Evolutionary conservation across 768 basidiomycete species (phyloP).

Genomic region (Zangia roseola): DNA sequence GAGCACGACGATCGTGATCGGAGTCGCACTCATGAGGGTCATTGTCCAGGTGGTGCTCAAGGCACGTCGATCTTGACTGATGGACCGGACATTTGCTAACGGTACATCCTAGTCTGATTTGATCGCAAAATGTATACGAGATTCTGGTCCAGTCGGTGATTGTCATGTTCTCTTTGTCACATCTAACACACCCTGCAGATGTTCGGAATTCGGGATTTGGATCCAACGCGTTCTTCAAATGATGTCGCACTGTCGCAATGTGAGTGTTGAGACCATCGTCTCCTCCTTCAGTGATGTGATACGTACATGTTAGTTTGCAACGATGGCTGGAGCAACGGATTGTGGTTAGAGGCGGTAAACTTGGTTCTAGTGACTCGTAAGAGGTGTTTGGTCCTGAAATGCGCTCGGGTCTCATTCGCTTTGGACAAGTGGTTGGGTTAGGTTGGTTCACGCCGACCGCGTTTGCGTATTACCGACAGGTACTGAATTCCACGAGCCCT

Average conservation of each 20-base stretch:
- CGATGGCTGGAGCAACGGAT: conserved; percentile 56
- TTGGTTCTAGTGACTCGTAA: conserved; percentile 59
- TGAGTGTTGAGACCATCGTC: conserved; percentile 31
- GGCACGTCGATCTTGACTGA: conserved; percentile 34
- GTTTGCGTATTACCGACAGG: conserved; percentile 73
- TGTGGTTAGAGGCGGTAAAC: conserved; percentile 65
- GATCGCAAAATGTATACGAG: conserved; percentile 50
- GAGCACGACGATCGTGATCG: conserved; percentile 50
- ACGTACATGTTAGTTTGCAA: conserved; percentile 56
- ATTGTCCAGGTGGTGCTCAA: conserved; percentile 69
- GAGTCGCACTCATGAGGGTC: conserved; percentile 51
- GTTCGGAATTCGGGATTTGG: conserved; percentile 57
- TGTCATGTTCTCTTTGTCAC: neutral
- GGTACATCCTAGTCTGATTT: conserved; percentile 46
- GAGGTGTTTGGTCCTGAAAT: conserved; percentile 15
- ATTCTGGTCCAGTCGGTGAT: conserved; percentile 37
- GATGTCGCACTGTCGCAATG: conserved; percentile 44
- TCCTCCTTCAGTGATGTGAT: conserved; percentile 8
- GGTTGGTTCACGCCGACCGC: conserved; percentile 67
- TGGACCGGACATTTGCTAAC: conserved; percentile 2
- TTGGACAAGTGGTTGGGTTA: conserved; percentile 45
- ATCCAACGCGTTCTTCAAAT: conserved; percentile 30
- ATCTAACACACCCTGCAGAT: conserved; percentile 28
- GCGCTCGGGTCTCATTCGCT: neutral
- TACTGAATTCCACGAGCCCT: conserved; percentile 62